Evolutionary conservation across 176 grass and related monocot genomes (phyloP), one percentile per base, ranked within the genome.

Genomic region (Panicum miliaceum): DNA sequence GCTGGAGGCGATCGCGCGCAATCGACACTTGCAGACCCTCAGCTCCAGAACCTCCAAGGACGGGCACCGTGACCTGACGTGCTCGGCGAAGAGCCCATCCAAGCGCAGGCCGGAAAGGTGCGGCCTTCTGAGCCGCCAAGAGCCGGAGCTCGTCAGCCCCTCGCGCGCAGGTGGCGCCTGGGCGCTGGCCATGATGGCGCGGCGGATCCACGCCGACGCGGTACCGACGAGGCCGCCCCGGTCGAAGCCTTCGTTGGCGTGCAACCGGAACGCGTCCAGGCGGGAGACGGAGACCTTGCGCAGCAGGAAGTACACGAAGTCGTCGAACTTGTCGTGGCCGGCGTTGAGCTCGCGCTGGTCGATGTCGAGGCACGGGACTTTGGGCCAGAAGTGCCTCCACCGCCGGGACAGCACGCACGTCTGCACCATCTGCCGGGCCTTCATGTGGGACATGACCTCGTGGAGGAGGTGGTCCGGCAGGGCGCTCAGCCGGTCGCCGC

Each of bases 401-500:
- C 53, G 12, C 19, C 20, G 8, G 3, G 53, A 58, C 35, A 76
- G 53, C 35, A 5, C 2, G 51, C 74, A 76, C 4, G 53, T 76
- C 35, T 41, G 74, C 34, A 76, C 53, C 74, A 42, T 56, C 74
- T 76, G 53, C 35, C 35, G 53, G 74, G 53, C 74, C 74, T 42
- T 14, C 35, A 76, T 15, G 53, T 2, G 53, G 36, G 53, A 76
- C 53, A 76, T 76, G 73, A 76, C 40, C 73, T 76, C 73, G 32
- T 76, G 73, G 51, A 76, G 51, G 20, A 76, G 73, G 52, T 32
- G 54, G 51, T 76, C 73, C 51, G 51, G 73, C 51, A 76, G 73
- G 11, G 32, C 34, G 35, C 74, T 59, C 74, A 76, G 74, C 53
- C 74, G 74, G 35, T 76, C 70, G 20, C 22, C 20, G 69, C 3